phyloP scores from a whole-genome alignment of 1,284 basidiomycete genomes.

The Ceratobasidium sp. region DNA sequence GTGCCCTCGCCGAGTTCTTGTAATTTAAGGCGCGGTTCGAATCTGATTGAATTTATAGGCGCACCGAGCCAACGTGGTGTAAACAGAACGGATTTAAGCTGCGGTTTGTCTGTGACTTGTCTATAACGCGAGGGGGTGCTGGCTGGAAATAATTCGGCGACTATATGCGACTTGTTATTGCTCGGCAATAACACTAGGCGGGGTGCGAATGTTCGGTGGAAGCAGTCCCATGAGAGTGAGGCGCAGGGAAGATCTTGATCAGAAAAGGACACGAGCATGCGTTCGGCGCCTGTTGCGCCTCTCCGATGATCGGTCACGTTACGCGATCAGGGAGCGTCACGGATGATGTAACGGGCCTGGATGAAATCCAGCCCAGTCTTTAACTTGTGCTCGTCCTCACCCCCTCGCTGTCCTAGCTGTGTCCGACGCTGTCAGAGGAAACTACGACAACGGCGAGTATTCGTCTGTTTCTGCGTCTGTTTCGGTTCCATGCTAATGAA shows the following conservation, averaged over 20 bases:
- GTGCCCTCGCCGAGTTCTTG: slow-evolving; percentile 11
- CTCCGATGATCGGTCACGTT: slow-evolving; percentile 8
- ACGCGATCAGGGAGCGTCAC: slow-evolving; percentile 11
- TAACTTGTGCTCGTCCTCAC: slow-evolving; percentile 9
- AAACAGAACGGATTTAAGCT: not conserved
- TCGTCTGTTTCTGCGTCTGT: not conserved
- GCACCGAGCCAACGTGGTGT: not conserved
- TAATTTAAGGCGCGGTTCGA: not conserved
- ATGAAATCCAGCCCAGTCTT: slow-evolving; percentile 2
- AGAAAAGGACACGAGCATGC: not conserved
- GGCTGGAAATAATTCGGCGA: not conserved
- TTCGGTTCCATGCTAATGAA: not conserved
- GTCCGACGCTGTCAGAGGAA: not conserved
- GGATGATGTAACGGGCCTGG: not conserved
- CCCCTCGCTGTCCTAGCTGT: slow-evolving; percentile 7
- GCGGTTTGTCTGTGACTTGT: not conserved
- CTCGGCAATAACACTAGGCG: not conserved
- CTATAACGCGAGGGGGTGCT: not conserved
- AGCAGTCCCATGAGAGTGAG: not conserved
- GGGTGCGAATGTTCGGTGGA: slow-evolving; percentile 19
- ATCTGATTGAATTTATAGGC: not conserved
- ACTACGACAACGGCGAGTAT: not conserved
- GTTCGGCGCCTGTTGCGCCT: not conserved
- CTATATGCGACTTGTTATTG: not conserved
- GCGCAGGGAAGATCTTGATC: slow-evolving; percentile 10